Conservation (phyloP, 2,329 filamentous ascomycete genomes). For the Fusarium irregulare region DNA sequence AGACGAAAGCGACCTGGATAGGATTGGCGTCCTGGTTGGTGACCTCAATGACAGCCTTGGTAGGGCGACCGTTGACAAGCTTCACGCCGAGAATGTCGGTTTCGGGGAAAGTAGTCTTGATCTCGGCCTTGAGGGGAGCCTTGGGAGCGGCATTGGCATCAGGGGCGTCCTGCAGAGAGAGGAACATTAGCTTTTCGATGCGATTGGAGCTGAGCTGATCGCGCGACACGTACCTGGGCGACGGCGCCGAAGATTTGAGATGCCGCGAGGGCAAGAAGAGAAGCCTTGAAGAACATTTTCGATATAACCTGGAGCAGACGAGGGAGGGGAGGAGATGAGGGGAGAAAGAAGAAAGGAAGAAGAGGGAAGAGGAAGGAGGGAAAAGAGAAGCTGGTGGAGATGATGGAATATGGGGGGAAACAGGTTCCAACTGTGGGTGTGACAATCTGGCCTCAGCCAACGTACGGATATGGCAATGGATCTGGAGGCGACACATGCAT, state of each 20-base stretch:
- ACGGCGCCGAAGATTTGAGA: slow-evolving; percentile 74
- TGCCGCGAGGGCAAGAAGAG: slow-evolving; percentile 77
- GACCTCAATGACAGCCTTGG: slow-evolving; percentile 83
- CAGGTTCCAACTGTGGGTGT: slow-evolving; percentile 34
- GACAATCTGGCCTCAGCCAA: slow-evolving; percentile 48
- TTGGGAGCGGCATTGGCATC: slow-evolving; percentile 41
- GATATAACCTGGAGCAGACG: slow-evolving; percentile 21
- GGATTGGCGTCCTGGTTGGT: slow-evolving; percentile 83
- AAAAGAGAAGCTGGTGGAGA: slow-evolving; percentile 34
- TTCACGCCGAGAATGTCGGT: slow-evolving; percentile 93
- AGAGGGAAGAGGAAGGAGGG: slow-evolving; percentile 17
- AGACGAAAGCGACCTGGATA: slow-evolving; percentile 80
- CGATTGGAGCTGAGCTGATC: not conserved
- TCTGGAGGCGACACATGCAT: slow-evolving; percentile 30
- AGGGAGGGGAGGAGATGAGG: slow-evolving; percentile 13
- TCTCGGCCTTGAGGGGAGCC: slow-evolving; percentile 67
- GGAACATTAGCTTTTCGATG: not conserved
- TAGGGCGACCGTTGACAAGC: slow-evolving; percentile 91
- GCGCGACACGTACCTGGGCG: slow-evolving; percentile 66
- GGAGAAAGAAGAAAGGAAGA: slow-evolving; percentile 2
- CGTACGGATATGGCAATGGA: slow-evolving; percentile 5
- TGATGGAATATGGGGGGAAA: slow-evolving; percentile 37
- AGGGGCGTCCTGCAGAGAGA: slow-evolving; percentile 24
- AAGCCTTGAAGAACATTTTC: slow-evolving; percentile 79
- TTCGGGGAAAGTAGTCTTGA: slow-evolving; percentile 72